Evolutionary conservation across 1,284 basidiomycete genomes (phyloP).

Genomic region (Cystobasidiaceae sp.): DNA sequence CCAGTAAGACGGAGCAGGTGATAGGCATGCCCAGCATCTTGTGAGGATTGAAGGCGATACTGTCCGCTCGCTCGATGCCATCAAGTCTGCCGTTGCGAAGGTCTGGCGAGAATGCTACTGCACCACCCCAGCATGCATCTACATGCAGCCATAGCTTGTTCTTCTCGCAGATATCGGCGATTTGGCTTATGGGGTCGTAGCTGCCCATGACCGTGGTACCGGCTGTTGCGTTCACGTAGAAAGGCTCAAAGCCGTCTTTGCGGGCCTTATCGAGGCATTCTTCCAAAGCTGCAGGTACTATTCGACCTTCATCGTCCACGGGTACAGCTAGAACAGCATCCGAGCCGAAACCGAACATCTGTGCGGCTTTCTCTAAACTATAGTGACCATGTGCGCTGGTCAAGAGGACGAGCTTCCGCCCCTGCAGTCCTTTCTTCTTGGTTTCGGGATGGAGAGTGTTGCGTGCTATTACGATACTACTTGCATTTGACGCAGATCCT

Average conservation of each 20-base stretch:
- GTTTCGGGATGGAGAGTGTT: constrained; percentile 46
- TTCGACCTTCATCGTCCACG: constrained; percentile 37
- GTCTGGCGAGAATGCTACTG: constrained; percentile 45
- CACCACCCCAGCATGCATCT: constrained; percentile 49
- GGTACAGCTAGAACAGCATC: constrained; percentile 45
- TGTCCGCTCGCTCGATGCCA: constrained; percentile 45
- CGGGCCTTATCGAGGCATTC: constrained; percentile 15
- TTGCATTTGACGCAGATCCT: constrained; percentile 47
- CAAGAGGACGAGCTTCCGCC: constrained; percentile 44
- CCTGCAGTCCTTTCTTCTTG: constrained; percentile 43
- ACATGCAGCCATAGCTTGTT: constrained; percentile 47
- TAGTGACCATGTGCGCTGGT: constrained; percentile 48
- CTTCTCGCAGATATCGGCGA: constrained; percentile 43
- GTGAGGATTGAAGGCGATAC: constrained; percentile 49
- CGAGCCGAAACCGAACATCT: constrained; percentile 47
- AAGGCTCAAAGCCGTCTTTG: constrained; percentile 41
- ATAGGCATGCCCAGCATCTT: constrained; percentile 49
- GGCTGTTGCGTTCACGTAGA: constrained; percentile 50
- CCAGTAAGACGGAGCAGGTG: constrained; percentile 49
- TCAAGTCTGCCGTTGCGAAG: constrained; percentile 37
- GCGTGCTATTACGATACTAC: constrained; percentile 48
- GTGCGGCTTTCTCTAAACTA: constrained; percentile 48
- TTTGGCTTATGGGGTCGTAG: constrained; percentile 46
- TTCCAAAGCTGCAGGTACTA: constrained; percentile 29
- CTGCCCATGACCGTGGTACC: constrained; percentile 49